Percentiles rank a stretch among this genome's conserved stretches.
Evolutionary conservation across 2,329 filamentous ascomycete genomes (phyloP).

Genomic region (Lecanosticta acicola): DNA sequence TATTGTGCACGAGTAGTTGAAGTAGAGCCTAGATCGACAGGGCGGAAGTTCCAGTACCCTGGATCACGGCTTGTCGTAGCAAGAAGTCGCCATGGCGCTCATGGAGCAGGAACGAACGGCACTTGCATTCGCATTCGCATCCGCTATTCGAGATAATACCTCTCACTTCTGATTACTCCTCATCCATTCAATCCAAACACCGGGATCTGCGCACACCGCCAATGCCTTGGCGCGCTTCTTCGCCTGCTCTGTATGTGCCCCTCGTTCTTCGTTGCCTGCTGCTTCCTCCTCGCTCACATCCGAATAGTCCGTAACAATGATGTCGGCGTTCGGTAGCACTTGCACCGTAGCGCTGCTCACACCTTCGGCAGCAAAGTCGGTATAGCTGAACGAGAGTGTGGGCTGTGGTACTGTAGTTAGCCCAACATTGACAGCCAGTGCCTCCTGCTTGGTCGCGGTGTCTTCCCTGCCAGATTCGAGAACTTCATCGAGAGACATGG

Average conservation of each 20-base stretch:
- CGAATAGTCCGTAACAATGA: conserved; percentile 11
- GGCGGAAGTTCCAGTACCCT: too few species aligned
- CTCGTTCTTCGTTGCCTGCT: conserved; percentile 25
- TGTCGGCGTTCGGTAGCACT: conserved; percentile 15
- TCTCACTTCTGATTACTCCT: not conserved
- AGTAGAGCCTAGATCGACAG: too few species aligned
- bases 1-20: too few species aligned
- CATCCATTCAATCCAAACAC: conserved; percentile 50
- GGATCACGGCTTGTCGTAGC: too few species aligned
- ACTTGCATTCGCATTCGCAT: too few species aligned
- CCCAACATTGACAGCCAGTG: conserved; percentile 29
- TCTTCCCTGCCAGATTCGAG: not conserved
- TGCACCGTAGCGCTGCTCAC: conserved; percentile 34
- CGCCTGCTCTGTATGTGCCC: conserved; percentile 22
- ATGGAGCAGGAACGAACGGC: too few species aligned
- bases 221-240: conserved; percentile 40
- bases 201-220: conserved; percentile 45
- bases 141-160: not conserved
- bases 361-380: conserved; percentile 43
- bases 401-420: conserved; percentile 32
- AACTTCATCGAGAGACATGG: conserved; percentile 5
- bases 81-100: too few species aligned
- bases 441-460: not conserved
- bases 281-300: conserved; percentile 5
- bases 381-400: conserved; percentile 24